Evolutionary conservation across 1,284 basidiomycete genomes (phyloP).

Genomic region (Thecaphora frezii): DNA sequence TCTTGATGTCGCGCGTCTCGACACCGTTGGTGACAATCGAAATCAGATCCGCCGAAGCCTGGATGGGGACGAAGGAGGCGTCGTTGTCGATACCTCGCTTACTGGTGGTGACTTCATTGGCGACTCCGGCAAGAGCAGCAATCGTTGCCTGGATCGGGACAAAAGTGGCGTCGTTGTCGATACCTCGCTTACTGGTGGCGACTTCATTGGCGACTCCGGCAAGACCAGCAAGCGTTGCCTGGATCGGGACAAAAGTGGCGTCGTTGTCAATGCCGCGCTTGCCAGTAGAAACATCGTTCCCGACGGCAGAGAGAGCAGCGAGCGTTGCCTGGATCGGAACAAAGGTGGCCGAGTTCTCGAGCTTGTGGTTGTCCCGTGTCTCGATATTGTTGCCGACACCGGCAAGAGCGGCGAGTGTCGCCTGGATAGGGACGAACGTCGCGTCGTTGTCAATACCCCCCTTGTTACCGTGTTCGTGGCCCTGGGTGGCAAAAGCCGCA

Average conservation of each 20-base stretch:
- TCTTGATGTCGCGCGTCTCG: slow-evolving; percentile 12
- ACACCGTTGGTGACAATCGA: slow-evolving; percentile 18
- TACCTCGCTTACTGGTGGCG: slow-evolving; percentile 4
- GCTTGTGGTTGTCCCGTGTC: slow-evolving; percentile 19
- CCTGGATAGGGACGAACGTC: slow-evolving; percentile 31
- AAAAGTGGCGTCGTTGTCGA: slow-evolving; percentile 30
- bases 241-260: slow-evolving; percentile 32
- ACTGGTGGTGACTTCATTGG: slow-evolving; percentile 11
- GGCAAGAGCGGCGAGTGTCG: slow-evolving; percentile 22
- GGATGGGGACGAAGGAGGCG: slow-evolving; percentile 25
- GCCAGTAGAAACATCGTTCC: slow-evolving; percentile 6
- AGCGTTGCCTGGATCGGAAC: slow-evolving; percentile 24
- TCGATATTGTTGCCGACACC: slow-evolving; percentile 29
- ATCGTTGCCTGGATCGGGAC: slow-evolving; percentile 25
- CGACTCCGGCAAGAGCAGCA: slow-evolving; percentile 19
- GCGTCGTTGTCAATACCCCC: slow-evolving; percentile 22
- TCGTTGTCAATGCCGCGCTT: slow-evolving; percentile 16
- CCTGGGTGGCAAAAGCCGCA: slow-evolving; percentile 19
- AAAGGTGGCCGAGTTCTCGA: slow-evolving; percentile 20
- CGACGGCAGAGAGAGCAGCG: slow-evolving; percentile 23
- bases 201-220: slow-evolving; percentile 25
- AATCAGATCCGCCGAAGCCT: slow-evolving; percentile 20
- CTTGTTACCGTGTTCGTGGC: not conserved
- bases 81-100: slow-evolving; percentile 17
- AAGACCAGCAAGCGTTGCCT: slow-evolving; percentile 23